Base-by-base conservation (phyloP, 805 yeast genomes). In the Candida odintsovae region DNA sequence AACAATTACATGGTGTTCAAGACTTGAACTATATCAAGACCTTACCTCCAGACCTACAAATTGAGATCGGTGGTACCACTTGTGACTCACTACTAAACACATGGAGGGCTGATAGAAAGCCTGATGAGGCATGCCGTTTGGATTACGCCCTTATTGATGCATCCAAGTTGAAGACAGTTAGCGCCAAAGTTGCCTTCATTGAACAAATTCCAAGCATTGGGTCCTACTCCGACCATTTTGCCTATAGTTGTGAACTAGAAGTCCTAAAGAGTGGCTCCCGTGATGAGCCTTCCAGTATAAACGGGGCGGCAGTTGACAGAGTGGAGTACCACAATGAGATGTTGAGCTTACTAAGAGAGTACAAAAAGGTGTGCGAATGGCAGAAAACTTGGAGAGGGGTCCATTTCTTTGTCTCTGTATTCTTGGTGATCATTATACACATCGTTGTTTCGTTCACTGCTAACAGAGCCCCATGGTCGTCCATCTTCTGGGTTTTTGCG, bases 161-260 rank as follows among this genome's bases (percentile, higher is more conserved):
- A 0, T 52, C 64, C 0, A 68, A 68, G 41, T 66, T 90, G 20
- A 62, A 55, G 2, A 83, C 89, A 0, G 49, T 75, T 1, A 72
- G 70, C n/a, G 90, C 95, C 0, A 64, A 71, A 7, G 97, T 90
- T 2, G 74, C 73, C 25, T 90, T 94, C 59, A 82, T 89, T 1
- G 96, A 87, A 40, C 58, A 63, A 20, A 67, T 87, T 9, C 83
- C 86, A 0, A 72, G 68, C 1, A 71, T 86, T 1, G 89, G 95
- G 23, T 85, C 95, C 4, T 83, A 77, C 51, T 88, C 97, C 1
- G 99, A 94, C 61, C 99, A 94, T 69, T 94, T 94, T 72, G 99
- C 92, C 0, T 86, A 84, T 56, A 56, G 73, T 1, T 73, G 79
- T 38, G 65, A 71, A 1, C 55, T 79, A 38, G 61, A 68, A 41